phyloP scores from a whole-genome alignment of 768 basidiomycete genomes.

The Mycena venus region DNA sequence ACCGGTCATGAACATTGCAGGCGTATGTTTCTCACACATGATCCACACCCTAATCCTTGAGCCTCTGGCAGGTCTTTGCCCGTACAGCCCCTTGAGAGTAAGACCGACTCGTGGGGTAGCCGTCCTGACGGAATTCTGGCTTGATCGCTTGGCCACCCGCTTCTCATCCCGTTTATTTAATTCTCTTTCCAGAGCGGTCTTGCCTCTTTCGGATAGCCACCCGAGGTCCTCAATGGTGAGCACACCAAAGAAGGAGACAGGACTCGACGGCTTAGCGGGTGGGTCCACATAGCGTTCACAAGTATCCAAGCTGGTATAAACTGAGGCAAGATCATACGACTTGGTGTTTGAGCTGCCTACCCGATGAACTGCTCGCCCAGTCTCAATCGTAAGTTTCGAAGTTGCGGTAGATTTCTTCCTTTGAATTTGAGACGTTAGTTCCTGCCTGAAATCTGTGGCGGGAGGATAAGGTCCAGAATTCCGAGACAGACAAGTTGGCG shows the following conservation, averaged over 20 bases:
- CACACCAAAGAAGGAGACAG: conserved; percentile 65
- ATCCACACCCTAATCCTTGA: conserved; percentile 57
- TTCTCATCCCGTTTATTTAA: conserved; percentile 51
- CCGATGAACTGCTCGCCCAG: conserved; percentile 1
- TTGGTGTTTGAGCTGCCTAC: neutral
- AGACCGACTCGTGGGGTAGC: conserved; percentile 34
- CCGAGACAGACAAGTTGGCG: no score
- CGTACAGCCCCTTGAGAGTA: conserved; percentile 53
- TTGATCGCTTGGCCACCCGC: neutral
- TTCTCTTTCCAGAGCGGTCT: conserved; percentile 56
- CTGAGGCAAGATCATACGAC: neutral
- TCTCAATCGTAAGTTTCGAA: neutral
- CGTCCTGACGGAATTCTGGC: conserved; percentile 35
- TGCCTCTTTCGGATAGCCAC: conserved; percentile 66
- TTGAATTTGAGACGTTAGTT: no score
- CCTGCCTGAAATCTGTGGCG: no score
- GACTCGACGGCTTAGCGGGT: neutral
- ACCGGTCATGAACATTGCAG: conserved; percentile 58
- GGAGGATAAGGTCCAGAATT: no score
- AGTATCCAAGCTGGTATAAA: conserved; percentile 4
- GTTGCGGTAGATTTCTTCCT: conserved; percentile 8
- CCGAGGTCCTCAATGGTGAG: conserved; percentile 58
- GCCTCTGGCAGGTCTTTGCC: conserved; percentile 31
- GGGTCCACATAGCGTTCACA: conserved; percentile 9
- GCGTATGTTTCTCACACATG: conserved; percentile 54